Conservation (phyloP, 2,329 filamentous ascomycete genomes). For the Phialocephala sp. region DNA sequence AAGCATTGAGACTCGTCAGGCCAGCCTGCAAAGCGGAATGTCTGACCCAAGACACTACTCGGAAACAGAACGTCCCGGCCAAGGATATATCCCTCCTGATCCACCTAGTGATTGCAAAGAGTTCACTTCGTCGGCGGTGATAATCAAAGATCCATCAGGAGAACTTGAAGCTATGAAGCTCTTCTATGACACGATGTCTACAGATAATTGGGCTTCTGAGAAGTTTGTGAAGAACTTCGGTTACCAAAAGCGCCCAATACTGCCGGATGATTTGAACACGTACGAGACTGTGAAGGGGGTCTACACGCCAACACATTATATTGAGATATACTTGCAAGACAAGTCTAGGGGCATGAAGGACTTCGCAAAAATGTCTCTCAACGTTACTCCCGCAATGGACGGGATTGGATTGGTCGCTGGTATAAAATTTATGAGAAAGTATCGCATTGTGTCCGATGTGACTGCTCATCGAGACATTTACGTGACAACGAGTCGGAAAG, state of each 20-base stretch:
- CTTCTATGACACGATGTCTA: slow-evolving; percentile 4
- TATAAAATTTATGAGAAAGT: not conserved
- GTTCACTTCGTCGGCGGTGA: not conserved
- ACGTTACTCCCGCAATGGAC: not conserved
- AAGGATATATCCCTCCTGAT: not conserved
- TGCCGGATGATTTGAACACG: not conserved
- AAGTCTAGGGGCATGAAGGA: not conserved
- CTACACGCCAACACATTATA: not conserved
- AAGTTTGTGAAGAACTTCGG: not conserved
- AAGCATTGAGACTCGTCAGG: too few species aligned
- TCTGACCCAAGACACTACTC: not conserved
- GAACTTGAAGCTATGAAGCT: not conserved
- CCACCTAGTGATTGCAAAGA: not conserved
- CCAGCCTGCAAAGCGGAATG: not conserved
- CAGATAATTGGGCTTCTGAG: not conserved
- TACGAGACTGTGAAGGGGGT: not conserved
- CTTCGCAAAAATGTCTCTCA: not conserved
- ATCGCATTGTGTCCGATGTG: not conserved
- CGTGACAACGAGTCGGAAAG: not conserved
- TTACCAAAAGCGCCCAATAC: not conserved
- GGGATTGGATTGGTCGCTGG: slow-evolving; percentile 1
- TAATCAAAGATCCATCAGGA: not conserved
- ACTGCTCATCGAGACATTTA: not conserved
- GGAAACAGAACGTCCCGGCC: not conserved
- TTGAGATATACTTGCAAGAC: not conserved